These are phyloP conservation scores for Hypocrella siamensis DNA, from an alignment of 2,329 filamentous ascomycete genomes.

Conservation along the genomic window DNA sequence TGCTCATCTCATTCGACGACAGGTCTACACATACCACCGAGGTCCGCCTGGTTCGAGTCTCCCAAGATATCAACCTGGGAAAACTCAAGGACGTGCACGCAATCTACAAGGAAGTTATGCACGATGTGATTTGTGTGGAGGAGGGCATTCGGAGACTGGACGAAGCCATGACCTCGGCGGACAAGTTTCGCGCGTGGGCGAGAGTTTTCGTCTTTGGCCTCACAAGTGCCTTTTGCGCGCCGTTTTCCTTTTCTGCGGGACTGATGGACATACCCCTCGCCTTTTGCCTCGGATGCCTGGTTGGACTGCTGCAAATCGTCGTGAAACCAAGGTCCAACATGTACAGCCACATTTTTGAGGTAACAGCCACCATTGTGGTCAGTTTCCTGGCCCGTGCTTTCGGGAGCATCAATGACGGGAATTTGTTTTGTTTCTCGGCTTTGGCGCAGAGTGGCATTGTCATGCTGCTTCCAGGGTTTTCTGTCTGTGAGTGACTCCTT, in stretches of 20 bases:
- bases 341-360: conserved; percentile 51
- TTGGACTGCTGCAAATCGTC: conserved; percentile 56
- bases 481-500: conserved; percentile 31
- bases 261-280: conserved; percentile 57
- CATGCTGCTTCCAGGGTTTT: conserved; percentile 49
- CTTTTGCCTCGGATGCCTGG: conserved; percentile 53
- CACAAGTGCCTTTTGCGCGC: conserved; percentile 55
- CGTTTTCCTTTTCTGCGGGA: conserved; percentile 59
- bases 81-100: conserved; percentile 45
- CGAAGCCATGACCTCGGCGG: conserved; percentile 34
- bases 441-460: conserved; percentile 50
- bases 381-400: conserved; percentile 48
- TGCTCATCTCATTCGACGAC: conserved; percentile 84
- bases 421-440: conserved; percentile 49
- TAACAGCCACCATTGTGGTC: conserved; percentile 43
- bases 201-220: conserved; percentile 54
- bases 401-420: conserved; percentile 36
- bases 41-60: conserved; percentile 45
- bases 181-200: conserved; percentile 35
- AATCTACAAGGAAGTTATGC: conserved; percentile 49
- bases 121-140: conserved; percentile 41
- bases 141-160: conserved; percentile 39
- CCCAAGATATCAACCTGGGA: conserved; percentile 43
- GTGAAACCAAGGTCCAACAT: conserved; percentile 53
- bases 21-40: conserved; percentile 47